phyloP scores from a whole-genome alignment of 257 asterid species.

The Avicennia marina region DNA sequence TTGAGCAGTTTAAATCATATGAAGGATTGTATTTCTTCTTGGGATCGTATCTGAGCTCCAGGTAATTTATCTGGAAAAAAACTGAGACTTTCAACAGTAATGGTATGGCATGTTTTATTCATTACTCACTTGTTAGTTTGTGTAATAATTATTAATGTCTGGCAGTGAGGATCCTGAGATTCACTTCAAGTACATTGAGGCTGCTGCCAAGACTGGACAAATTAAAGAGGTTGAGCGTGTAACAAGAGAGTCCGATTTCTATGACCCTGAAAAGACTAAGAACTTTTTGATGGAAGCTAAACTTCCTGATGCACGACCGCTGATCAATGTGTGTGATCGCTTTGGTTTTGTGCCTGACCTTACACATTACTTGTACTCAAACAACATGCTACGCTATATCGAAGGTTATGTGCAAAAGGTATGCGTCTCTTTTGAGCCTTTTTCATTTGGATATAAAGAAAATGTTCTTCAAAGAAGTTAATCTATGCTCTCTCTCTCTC shows the following conservation, averaged over 20 bases:
- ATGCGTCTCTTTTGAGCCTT: neutral
- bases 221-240: slow-evolving; percentile 99
- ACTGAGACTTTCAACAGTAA: slow-evolving; percentile 7
- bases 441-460: neutral
- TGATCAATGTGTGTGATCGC: slow-evolving; percentile 96
- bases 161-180: slow-evolving; percentile 97
- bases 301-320: slow-evolving; percentile 99
- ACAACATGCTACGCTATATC: slow-evolving; percentile 94
- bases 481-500: slow-evolving; percentile 19
- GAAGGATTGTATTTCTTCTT: slow-evolving; percentile 96
- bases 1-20: slow-evolving; percentile 97
- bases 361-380: slow-evolving; percentile 90
- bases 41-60: slow-evolving; percentile 97
- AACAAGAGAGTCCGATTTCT: slow-evolving; percentile 95
- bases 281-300: slow-evolving; percentile 97
- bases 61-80: slow-evolving; percentile 38
- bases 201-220: slow-evolving; percentile 99
- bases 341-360: slow-evolving; percentile 99
- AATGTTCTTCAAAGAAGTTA: slow-evolving; percentile 13
- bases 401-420: slow-evolving; percentile 99
- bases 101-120: neutral
- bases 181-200: slow-evolving; percentile 97
- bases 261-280: slow-evolving; percentile 93
- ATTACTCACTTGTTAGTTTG: slow-evolving; percentile 2
- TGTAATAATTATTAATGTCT: slow-evolving; percentile 21